Percentiles rank a stretch among this genome's conserved stretches.
phyloP scores from a whole-genome alignment of 148 eudicot species.

The Silene uniflora region DNA sequence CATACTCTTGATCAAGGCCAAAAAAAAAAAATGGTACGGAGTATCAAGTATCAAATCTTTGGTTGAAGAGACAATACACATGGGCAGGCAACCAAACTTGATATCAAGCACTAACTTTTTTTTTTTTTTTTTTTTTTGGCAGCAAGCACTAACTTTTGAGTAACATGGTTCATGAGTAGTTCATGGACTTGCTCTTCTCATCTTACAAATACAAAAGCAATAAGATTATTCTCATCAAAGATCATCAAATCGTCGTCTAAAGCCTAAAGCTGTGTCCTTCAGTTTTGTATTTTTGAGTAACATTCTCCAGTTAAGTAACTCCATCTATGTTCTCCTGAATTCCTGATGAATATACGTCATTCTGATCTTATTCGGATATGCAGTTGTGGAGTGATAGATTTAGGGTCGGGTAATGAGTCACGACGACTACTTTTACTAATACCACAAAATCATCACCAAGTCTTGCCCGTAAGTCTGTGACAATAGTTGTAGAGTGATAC shows the following conservation, averaged over 20 bases:
- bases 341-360: no score
- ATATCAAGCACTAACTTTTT: no score
- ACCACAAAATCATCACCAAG: no score
- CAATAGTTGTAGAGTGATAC: no score
- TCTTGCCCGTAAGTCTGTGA: no score
- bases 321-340: no score
- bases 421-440: no score
- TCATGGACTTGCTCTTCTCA: not conserved
- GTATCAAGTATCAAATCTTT: not conserved
- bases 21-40: not conserved
- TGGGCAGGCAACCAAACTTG: slow-evolving; percentile 6
- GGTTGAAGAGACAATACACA: slow-evolving; percentile 12
- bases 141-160: not conserved
- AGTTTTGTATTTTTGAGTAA: not conserved
- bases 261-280: not conserved
- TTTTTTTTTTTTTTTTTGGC: no score
- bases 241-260: not conserved
- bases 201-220: not conserved
- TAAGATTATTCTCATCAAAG: no score
- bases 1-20: no score
- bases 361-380: not conserved
- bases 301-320: not conserved
- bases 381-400: no score
- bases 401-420: no score
- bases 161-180: not conserved